Base-by-base conservation (phyloP, 345 rosid genomes). In the Hypericum androsaemum region DNA sequence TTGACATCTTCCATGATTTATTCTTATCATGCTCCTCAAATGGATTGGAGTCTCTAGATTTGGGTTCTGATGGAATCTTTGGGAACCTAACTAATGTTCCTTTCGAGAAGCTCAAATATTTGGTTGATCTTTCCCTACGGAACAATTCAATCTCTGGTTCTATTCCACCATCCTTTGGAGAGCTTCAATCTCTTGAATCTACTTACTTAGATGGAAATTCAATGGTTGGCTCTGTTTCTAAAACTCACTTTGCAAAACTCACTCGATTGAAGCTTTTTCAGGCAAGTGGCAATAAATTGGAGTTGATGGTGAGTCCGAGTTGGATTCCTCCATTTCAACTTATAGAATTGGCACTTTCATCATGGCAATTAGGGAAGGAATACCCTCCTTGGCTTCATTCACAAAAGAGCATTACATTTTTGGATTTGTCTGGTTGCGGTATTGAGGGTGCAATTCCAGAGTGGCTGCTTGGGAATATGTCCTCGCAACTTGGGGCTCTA, bases 391-490 rank as follows among this genome's bases (percentile, higher is more conserved):
- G 76, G 69, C 53, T 71, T 37, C 46, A 16, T 0, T 59, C 7
- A 13, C 71, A 55, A 39, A 62, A 52, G 22, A 12, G 9, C 8
- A 59, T 51, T n/a, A n/a, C n/a, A n/a, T n/a, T n/a, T n/a, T 58
- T 71, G 12, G 63, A 71, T 22, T 49, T 66, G 8, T 71, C 72
- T 11, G 37, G 16, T 12, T 7, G 40, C 12, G 54, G 54, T 16
- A 63, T 71, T 28, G 40, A 14, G 6, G 63, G 63, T 32, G 8
- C 46, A 1, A 39, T 71, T 52, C 76, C 72, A 2, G 1, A 39
- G 10, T 56, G 69, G 72, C 56, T n/a, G n/a, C n/a, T 66, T 44
- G 57, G 64, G 70, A 62, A 54, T 6, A 44, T 46, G 37, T 10
- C 59, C 8, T 28, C 57, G 2, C 13, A 12, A 10, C 39, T 0